Conservation (phyloP, 768 basidiomycete genomes). For the Cubamyces lactineus region DNA sequence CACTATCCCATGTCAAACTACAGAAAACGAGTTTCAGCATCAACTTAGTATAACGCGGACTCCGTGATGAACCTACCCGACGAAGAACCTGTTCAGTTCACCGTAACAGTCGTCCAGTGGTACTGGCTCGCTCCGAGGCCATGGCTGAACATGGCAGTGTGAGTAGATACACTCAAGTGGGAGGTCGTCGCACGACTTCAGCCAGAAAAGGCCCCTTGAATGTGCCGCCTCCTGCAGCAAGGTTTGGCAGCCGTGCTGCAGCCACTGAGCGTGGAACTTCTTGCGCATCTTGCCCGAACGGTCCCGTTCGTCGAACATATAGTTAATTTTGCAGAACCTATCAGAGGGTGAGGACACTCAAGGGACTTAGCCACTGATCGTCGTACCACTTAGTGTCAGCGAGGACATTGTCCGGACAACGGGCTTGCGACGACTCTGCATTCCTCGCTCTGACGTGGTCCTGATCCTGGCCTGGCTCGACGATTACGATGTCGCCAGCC, state of each 20-base stretch:
- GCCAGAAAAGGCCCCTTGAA: constrained; percentile 57
- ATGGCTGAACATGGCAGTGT: constrained; percentile 54
- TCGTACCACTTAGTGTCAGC: constrained; percentile 66
- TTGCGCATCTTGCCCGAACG: constrained; percentile 33
- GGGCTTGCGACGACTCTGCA: constrained; percentile 43
- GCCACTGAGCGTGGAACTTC: constrained; percentile 75
- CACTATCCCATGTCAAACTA: constrained; percentile 58
- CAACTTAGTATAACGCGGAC: not conserved
- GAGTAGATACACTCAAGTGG: constrained; percentile 58
- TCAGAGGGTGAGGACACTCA: not conserved
- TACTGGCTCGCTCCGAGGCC: constrained; percentile 48
- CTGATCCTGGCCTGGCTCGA: constrained; percentile 57
- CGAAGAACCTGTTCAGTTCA: constrained; percentile 55
- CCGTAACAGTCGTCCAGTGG: constrained; percentile 46
- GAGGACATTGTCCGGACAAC: constrained; percentile 52
- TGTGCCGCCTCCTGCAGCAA: constrained; percentile 69
- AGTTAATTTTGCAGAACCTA: constrained; percentile 75
- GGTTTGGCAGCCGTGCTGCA: constrained; percentile 66
- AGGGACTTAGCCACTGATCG: constrained; percentile 17
- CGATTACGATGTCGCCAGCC: constrained; percentile 68
- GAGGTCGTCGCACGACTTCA: constrained; percentile 60
- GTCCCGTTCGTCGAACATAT: constrained; percentile 52
- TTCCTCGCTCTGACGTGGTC: constrained; percentile 45
- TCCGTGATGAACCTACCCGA: constrained; percentile 44
- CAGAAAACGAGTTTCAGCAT: not conserved